Conservation (phyloP, 2,329 filamentous ascomycete species). For the Neoscytalidium dimidiatum region DNA sequence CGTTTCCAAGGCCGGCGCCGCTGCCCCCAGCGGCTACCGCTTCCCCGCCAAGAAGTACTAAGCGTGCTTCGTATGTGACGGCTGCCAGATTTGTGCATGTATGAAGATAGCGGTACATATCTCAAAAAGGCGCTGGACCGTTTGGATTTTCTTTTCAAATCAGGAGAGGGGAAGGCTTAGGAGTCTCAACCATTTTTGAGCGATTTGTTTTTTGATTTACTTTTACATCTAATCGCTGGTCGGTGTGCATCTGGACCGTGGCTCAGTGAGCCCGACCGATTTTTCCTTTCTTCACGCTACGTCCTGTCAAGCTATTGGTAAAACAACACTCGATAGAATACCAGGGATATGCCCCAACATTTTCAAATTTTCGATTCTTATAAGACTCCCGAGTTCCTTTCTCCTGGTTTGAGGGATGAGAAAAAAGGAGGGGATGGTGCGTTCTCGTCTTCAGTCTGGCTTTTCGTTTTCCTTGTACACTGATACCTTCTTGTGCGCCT, state of each 20-base stretch:
- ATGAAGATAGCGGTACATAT: slow-evolving; percentile 9
- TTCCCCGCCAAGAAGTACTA: slow-evolving; percentile 13
- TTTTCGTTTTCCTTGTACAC: neutral
- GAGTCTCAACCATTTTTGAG: neutral
- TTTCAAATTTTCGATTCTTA: neutral
- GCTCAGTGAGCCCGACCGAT: slow-evolving; percentile 17
- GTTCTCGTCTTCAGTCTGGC: neutral
- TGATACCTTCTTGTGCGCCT: neutral
- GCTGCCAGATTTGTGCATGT: neutral
- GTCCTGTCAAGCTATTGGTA: slow-evolving; percentile 12
- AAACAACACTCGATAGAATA: slow-evolving; percentile 7
- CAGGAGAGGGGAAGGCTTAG: neutral
- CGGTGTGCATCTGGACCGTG: slow-evolving; percentile 14
- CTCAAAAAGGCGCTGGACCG: slow-evolving; percentile 14
- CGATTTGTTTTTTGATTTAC: neutral
- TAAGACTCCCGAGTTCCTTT: neutral
- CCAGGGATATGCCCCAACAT: neutral
- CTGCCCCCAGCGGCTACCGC: slow-evolving; percentile 18
- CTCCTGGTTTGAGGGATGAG: neutral
- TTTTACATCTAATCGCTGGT: slow-evolving; percentile 12
- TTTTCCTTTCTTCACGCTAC: neutral
- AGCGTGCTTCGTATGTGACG: neutral
- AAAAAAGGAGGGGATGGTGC: neutral
- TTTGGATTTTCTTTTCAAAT: neutral
- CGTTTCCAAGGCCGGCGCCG: slow-evolving; percentile 9